Evolutionary conservation across 768 basidiomycete species (phyloP).

Genomic region (Leccinum broughii): DNA sequence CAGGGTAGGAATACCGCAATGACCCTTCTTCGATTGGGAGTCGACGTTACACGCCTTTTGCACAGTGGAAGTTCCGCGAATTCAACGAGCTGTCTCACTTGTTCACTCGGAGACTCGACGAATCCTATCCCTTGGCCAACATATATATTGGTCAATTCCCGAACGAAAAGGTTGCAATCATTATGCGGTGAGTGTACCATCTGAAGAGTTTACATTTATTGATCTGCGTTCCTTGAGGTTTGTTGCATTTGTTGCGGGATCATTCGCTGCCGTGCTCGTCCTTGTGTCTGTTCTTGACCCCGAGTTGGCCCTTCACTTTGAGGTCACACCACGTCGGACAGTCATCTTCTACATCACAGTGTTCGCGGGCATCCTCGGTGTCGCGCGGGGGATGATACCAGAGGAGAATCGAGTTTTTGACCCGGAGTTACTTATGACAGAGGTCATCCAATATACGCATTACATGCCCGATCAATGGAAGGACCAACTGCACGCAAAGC

Average conservation of each 20-base stretch:
- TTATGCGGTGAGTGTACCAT: slow-evolving; percentile 71
- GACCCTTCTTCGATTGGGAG: slow-evolving; percentile 94
- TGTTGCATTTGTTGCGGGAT: slow-evolving; percentile 93
- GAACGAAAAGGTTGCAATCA: slow-evolving; percentile 85
- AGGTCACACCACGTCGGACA: slow-evolving; percentile 90
- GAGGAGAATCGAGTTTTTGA: slow-evolving; percentile 94
- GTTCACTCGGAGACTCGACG: slow-evolving; percentile 81
- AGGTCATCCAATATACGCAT: slow-evolving; percentile 92
- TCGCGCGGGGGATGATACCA: slow-evolving; percentile 92
- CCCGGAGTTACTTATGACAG: slow-evolving; percentile 88
- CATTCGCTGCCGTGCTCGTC: slow-evolving; percentile 93
- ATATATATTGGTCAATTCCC: slow-evolving; percentile 99
- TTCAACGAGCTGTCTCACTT: slow-evolving; percentile 98
- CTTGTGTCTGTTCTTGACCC: slow-evolving; percentile 92
- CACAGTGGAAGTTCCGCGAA: slow-evolving; percentile 98
- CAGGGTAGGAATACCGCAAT: slow-evolving; percentile 90
- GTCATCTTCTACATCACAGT: slow-evolving; percentile 91
- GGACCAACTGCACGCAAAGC: slow-evolving; percentile 82
- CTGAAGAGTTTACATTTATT: neutral
- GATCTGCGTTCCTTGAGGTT: slow-evolving; percentile 56
- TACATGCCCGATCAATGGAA: slow-evolving; percentile 97
- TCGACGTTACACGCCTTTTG: slow-evolving; percentile 90
- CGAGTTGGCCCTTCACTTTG: slow-evolving; percentile 90
- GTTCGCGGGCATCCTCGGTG: slow-evolving; percentile 86
- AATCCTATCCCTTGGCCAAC: slow-evolving; percentile 86